phyloP scores from a whole-genome alignment of 192 early-diverging fungal species.

The Pilaira anomala region DNA sequence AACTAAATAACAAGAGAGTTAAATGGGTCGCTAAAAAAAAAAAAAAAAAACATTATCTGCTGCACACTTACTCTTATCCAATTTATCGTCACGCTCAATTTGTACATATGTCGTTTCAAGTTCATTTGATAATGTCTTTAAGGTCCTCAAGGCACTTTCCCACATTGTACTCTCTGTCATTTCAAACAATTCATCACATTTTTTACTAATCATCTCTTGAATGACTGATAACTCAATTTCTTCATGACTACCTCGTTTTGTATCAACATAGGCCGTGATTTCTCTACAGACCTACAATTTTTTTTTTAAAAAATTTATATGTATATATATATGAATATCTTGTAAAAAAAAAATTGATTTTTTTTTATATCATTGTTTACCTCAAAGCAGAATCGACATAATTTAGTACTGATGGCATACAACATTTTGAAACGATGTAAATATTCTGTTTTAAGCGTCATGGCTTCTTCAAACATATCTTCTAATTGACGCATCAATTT shows the following conservation, averaged over 20 bases:
- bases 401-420: slow-evolving; percentile 42
- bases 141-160: slow-evolving; percentile 49
- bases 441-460: slow-evolving; percentile 43
- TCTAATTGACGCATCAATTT: slow-evolving; percentile 64
- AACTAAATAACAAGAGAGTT: slow-evolving; percentile 24
- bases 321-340: no score
- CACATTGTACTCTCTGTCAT: slow-evolving; percentile 60
- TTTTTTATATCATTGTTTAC: slow-evolving; percentile 23
- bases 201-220: slow-evolving; percentile 52
- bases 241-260: slow-evolving; percentile 44
- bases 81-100: slow-evolving; percentile 49
- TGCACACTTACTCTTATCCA: slow-evolving; percentile 49
- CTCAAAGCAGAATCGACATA: slow-evolving; percentile 47
- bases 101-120: slow-evolving; percentile 43
- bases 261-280: slow-evolving; percentile 40
- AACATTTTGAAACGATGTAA: slow-evolving; percentile 45
- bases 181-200: slow-evolving; percentile 51
- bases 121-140: slow-evolving; percentile 46
- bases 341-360: not conserved
- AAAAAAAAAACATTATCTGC: not conserved
- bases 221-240: slow-evolving; percentile 36
- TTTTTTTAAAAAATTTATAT: not conserved
- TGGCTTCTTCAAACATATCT: slow-evolving; percentile 49
- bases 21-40: not conserved
- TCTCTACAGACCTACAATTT: slow-evolving; percentile 27